Percentiles rank a stretch among this genome's conserved stretches.
phyloP scores from a whole-genome alignment of 1,284 basidiomycete species.

The Xerocomus amazonicus region DNA sequence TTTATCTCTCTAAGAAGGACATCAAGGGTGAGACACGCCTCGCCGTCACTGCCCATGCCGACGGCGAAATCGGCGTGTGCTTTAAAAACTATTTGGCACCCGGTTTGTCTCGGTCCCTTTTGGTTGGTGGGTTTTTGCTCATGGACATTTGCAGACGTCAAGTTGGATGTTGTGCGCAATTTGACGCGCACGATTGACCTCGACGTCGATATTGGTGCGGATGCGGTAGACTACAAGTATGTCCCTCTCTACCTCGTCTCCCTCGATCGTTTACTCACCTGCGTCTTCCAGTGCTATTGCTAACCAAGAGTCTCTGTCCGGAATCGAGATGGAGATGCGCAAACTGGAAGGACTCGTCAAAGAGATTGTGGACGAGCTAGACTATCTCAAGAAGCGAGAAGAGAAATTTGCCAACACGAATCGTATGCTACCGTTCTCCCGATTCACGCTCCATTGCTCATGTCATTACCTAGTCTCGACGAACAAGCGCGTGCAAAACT shows the following conservation, averaged over 20 bases:
- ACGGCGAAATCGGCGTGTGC: slow-evolving; percentile 95
- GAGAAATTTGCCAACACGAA: slow-evolving; percentile 91
- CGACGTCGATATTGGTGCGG: slow-evolving; percentile 97
- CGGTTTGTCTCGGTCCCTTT: slow-evolving; percentile 48
- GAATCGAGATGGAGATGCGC: slow-evolving; percentile 96
- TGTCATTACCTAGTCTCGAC: slow-evolving; percentile 72
- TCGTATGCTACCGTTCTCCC: slow-evolving; percentile 49
- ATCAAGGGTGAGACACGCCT: slow-evolving; percentile 90
- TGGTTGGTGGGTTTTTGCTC: no score
- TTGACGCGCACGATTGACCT: slow-evolving; percentile 77
- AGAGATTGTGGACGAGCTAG: slow-evolving; percentile 93
- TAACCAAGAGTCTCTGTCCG: slow-evolving; percentile 95
- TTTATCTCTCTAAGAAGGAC: slow-evolving; percentile 87
- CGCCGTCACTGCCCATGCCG: slow-evolving; percentile 90
- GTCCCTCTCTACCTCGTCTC: slow-evolving; percentile 23
- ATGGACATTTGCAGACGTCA: slow-evolving; percentile 14
- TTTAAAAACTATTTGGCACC: slow-evolving; percentile 77
- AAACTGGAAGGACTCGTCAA: slow-evolving; percentile 94
- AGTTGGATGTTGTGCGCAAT: slow-evolving; percentile 29
- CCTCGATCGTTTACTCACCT: background rate
- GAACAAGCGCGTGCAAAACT: slow-evolving; percentile 86
- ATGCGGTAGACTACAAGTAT: slow-evolving; percentile 98
- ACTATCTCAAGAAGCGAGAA: slow-evolving; percentile 88
- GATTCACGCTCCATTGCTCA: slow-evolving; percentile 5
- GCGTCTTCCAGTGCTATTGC: slow-evolving; percentile 78